Conservation (phyloP, 2,329 filamentous ascomycete species). For the Diaporthe amygdali region DNA sequence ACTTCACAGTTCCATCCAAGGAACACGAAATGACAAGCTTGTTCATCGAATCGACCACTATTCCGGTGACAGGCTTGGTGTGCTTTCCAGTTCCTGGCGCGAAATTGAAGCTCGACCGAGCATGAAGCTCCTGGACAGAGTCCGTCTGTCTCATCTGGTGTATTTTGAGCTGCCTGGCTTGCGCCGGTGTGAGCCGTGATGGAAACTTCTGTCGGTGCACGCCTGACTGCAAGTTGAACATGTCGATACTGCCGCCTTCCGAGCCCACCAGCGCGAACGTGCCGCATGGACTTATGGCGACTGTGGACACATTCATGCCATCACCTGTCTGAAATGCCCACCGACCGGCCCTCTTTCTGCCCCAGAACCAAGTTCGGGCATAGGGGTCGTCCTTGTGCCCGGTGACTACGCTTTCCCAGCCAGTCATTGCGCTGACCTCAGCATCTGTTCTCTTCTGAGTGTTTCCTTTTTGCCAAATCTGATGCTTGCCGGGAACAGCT, state of each 20-base stretch:
- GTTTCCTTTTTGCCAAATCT: slow-evolving; percentile 82
- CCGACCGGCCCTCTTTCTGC: slow-evolving; percentile 86
- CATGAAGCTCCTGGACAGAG: slow-evolving; percentile 60
- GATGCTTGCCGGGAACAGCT: slow-evolving; percentile 75
- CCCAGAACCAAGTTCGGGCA: slow-evolving; percentile 98
- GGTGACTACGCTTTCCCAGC: slow-evolving; percentile 97
- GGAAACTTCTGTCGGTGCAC: slow-evolving; percentile 88
- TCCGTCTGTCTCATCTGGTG: slow-evolving; percentile 65
- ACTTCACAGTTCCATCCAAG: slow-evolving; percentile 91
- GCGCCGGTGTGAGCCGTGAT: slow-evolving; percentile 74
- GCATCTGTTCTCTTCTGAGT: slow-evolving; percentile 70
- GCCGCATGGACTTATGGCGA: slow-evolving; percentile 88
- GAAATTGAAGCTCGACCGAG: slow-evolving; percentile 52
- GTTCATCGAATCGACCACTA: slow-evolving; percentile 90
- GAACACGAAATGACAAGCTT: slow-evolving; percentile 84
- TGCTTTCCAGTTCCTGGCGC: slow-evolving; percentile 72
- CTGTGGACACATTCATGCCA: slow-evolving; percentile 79
- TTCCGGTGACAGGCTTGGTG: slow-evolving; percentile 80
- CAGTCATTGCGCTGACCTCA: slow-evolving; percentile 77
- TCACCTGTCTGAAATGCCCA: slow-evolving; percentile 93
- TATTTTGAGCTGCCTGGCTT: slow-evolving; percentile 77
- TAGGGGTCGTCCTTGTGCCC: slow-evolving; percentile 85
- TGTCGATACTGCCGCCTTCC: slow-evolving; percentile 80
- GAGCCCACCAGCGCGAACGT: slow-evolving; percentile 94
- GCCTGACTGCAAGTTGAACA: slow-evolving; percentile 97